Evolutionary conservation across 768 basidiomycete species (phyloP), one percentile per base, ranked within the genome.

Genomic region (Suillus lakei): DNA sequence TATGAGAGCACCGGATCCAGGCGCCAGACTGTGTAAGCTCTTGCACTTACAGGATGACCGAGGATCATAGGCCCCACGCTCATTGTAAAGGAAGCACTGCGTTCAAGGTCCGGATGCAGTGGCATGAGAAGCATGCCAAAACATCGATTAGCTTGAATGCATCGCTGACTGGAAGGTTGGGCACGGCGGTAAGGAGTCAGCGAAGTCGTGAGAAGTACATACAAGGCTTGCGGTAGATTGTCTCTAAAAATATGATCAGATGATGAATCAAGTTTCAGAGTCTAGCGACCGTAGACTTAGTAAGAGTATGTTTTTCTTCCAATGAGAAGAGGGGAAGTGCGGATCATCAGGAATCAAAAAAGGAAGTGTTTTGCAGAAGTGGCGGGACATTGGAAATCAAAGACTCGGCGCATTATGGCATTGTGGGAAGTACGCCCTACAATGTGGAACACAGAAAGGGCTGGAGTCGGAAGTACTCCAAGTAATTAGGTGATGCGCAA

Each of bases 121-220:
- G 21, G 38, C 26, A 41, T 41, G 26, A 26, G 38, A 41, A 59
- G 38, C 38, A 41, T 10, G 26, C 18, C 58, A 21, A 59, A 3
- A 12, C 28, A 28, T 16, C 39, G 23, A 36, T 16, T 8, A 38
- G 36, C 9, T 39, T 18, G 21, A 39, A 12, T 39, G 16, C 36
- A 41, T 41, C 39, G 18, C 38, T 28, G 28, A 59, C 26, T 2
- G 21, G 38, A 41, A 59, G 10, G 58, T 59, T 10, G 26, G 21
- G 38, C 38, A 59, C 56, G 56, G 28, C 16, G 38, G 7, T 26
- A 21, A 12, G 38, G 38, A 28, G 56, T 54, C 28, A 28, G 39
- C 12, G 38, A 59, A 28, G 10, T 41, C 38, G 38, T 59, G 58
- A 59, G 58, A 59, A 41, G 18, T 10, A 59, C 38, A 41, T 59